Evolutionary conservation across 306 rosid genomes (phyloP).

Genomic region (Spatholobus suberectus): DNA sequence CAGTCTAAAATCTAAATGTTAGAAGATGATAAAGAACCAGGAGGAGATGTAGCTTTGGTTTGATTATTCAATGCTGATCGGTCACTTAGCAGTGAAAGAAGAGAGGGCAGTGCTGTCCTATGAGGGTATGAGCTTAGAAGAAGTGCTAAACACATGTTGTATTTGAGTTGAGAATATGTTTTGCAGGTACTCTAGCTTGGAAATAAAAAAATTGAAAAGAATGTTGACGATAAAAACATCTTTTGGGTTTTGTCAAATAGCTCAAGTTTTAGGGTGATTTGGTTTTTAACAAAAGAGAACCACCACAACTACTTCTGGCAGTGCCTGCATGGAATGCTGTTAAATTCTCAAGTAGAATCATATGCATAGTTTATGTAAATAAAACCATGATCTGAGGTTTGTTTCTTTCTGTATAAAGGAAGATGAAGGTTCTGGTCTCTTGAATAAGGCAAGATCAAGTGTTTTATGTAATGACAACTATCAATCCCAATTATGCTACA

Average conservation of each 20-base stretch:
- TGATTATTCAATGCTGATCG: neutral
- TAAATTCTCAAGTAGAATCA: neutral
- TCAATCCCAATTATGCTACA: neutral
- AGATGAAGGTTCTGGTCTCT: neutral
- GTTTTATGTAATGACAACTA: neutral
- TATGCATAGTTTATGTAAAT: neutral
- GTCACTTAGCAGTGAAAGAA: neutral
- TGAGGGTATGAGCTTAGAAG: neutral
- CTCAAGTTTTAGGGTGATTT: neutral
- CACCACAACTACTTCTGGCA: neutral
- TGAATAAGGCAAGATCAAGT: neutral
- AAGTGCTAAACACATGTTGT: neutral
- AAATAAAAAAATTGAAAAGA: neutral
- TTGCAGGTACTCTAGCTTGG: neutral
- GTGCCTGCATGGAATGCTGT: neutral
- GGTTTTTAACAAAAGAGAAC: neutral
- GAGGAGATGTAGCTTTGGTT: conserved; percentile 1
- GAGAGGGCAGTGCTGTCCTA: neutral
- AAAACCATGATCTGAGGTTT: neutral
- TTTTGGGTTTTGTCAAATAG: neutral
- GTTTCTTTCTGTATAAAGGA: neutral
- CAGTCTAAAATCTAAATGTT: neutral
- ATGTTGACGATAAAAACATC: neutral
- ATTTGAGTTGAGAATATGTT: neutral
- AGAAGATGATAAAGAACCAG: neutral